Evolutionary conservation across 192 early-diverging fungal species (phyloP).

Genomic region (Chytriomyces sp.): DNA sequence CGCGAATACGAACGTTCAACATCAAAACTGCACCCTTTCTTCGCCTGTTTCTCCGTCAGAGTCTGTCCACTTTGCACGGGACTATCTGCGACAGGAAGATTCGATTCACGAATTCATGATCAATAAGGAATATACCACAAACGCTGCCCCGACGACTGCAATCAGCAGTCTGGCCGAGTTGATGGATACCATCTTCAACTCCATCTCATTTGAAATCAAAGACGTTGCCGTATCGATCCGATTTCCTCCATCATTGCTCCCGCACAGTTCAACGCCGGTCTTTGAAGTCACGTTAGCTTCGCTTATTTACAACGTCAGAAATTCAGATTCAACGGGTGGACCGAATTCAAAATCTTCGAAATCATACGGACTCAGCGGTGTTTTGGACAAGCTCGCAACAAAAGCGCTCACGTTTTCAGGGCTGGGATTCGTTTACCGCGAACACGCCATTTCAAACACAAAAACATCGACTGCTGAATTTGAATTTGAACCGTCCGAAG

Average conservation of each 20-base stretch:
- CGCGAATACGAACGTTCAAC: no score
- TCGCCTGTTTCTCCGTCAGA: no score
- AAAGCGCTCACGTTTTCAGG: background rate
- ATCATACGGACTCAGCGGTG: slow-evolving; percentile 11
- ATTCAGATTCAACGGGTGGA: no score
- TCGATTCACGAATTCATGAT: background rate
- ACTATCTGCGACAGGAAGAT: slow-evolving; percentile 10
- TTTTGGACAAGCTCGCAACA: background rate
- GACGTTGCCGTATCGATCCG: background rate
- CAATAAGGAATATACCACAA: background rate
- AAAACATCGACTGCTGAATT: background rate
- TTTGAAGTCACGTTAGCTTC: no score
- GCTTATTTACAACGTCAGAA: no score
- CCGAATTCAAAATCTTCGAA: no score
- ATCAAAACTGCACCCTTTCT: no score
- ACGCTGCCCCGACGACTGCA: background rate
- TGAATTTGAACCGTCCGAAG: no score
- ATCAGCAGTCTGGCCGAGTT: background rate
- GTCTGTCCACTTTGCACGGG: slow-evolving; percentile 9
- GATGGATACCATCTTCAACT: slow-evolving; percentile 11
- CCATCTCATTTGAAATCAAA: background rate
- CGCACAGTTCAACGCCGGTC: no score
- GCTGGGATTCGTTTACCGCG: background rate
- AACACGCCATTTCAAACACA: background rate
- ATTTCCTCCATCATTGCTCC: background rate